Evolutionary conservation across 2,329 filamentous ascomycete genomes (phyloP).

Genomic region (Colletotrichum viniferum): DNA sequence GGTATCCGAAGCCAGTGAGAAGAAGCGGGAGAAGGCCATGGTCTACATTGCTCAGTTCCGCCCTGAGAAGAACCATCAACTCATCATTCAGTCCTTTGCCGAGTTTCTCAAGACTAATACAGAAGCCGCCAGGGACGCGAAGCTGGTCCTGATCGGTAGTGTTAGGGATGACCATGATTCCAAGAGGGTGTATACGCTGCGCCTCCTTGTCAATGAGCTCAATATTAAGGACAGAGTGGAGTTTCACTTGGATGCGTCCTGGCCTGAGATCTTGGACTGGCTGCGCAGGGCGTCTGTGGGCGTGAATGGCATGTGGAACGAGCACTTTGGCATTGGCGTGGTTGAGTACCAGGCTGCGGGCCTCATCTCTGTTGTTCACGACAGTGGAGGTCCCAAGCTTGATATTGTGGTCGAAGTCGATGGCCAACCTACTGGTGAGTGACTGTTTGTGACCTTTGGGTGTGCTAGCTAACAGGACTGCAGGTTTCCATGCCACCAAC

Average conservation of each 20-base stretch:
- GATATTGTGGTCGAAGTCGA: constrained; percentile 89
- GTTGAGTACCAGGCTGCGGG: constrained; percentile 98
- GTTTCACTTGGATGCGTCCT: constrained; percentile 89
- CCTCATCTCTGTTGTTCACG: constrained; percentile 88
- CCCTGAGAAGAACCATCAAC: constrained; percentile 93
- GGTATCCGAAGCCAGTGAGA: constrained; percentile 72
- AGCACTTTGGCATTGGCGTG: constrained; percentile 98
- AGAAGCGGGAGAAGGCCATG: constrained; percentile 71
- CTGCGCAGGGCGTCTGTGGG: constrained; percentile 79
- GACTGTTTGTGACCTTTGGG: neutral
- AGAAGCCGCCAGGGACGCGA: constrained; percentile 58
- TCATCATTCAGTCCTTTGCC: constrained; percentile 85
- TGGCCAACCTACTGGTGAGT: constrained; percentile 75
- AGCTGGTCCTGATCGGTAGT: constrained; percentile 85
- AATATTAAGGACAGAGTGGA: constrained; percentile 82
- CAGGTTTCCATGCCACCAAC: constrained; percentile 85
- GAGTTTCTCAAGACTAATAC: constrained; percentile 67
- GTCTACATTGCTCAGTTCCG: constrained; percentile 98
- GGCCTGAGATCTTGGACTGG: constrained; percentile 84
- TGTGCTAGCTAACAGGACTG: constrained; percentile 20
- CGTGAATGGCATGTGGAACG: constrained; percentile 99
- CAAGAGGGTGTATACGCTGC: constrained; percentile 85
- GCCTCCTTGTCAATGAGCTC: constrained; percentile 85
- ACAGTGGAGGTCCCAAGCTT: constrained; percentile 89
- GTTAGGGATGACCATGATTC: constrained; percentile 85